Percentiles rank a stretch among this genome's conserved stretches.
These are phyloP conservation scores for Diaporthe sp. DNA, from an alignment of 2,329 filamentous ascomycete genomes.

Conservation along the genomic window DNA sequence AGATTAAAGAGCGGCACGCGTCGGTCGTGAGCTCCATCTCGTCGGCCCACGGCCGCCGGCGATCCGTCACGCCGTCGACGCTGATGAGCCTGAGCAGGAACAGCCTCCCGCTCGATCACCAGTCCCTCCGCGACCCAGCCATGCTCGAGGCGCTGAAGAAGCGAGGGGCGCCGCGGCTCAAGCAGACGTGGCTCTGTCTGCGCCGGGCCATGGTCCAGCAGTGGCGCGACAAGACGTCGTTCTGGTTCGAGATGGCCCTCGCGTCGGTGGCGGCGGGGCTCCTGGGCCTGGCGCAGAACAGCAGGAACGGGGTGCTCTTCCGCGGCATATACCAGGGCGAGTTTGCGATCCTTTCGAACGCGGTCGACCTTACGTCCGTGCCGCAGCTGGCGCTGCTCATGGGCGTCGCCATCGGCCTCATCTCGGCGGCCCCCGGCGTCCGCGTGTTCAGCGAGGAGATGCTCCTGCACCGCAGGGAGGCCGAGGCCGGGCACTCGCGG, in stretches of 20 bases:
- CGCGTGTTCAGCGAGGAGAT: constrained; percentile 70
- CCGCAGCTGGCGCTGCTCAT: constrained; percentile 67
- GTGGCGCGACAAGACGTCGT: constrained; percentile 63
- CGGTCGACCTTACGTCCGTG: constrained; percentile 63
- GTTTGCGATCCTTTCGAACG: constrained; percentile 64
- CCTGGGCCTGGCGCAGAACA: constrained; percentile 66
- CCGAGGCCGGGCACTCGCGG: constrained; percentile 68
- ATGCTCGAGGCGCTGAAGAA: constrained; percentile 57
- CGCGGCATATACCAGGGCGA: constrained; percentile 64
- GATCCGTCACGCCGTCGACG: constrained; percentile 50
- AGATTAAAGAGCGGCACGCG: constrained; percentile 34
- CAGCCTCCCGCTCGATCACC: constrained; percentile 30
- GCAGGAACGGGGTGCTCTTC: constrained; percentile 66
- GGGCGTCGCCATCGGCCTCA: constrained; percentile 68
- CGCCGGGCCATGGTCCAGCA: constrained; percentile 69
- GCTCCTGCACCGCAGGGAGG: constrained; percentile 67
- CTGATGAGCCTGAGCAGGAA: constrained; percentile 51
- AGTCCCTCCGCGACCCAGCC: constrained; percentile 51
- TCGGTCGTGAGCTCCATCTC: constrained; percentile 38
- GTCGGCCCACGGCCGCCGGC: constrained; percentile 15
- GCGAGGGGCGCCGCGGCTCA: constrained; percentile 62
- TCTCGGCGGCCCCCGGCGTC: constrained; percentile 67
- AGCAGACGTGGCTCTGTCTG: constrained; percentile 67
- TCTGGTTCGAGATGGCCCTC: constrained; percentile 68
- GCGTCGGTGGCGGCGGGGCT: constrained; percentile 65